Evolutionary conservation across 1,139 yeast species (phyloP).

Genomic region (Eremothecium coryli): DNA sequence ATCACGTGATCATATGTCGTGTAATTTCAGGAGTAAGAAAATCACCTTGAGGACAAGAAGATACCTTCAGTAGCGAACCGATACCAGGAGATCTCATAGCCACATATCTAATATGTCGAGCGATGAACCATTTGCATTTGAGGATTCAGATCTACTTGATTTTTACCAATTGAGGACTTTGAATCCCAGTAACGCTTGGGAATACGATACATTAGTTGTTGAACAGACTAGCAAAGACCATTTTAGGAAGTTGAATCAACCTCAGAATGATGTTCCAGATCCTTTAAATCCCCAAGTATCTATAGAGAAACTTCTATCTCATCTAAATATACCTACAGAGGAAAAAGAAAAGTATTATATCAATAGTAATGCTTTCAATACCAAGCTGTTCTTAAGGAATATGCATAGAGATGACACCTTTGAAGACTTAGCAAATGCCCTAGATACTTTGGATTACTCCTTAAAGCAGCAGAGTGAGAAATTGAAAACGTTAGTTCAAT

Average conservation of each 20-base stretch:
- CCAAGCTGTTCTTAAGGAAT: constrained; percentile 57
- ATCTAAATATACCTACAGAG: constrained; percentile 35
- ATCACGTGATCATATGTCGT: too few relatives aligned
- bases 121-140: constrained; percentile 15
- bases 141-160: constrained; percentile 31
- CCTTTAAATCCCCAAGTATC: constrained; percentile 14
- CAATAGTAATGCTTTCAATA: constrained; percentile 63
- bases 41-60: too few relatives aligned
- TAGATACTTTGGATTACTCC: constrained; percentile 50
- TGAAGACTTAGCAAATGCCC: constrained; percentile 47
- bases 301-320: constrained; percentile 37
- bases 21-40: too few relatives aligned
- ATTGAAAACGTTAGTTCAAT: constrained; percentile 56
- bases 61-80: too few relatives aligned
- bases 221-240: constrained; percentile 20
- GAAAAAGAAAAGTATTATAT: constrained; percentile 48
- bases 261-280: constrained; percentile 17
- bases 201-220: constrained; percentile 25
- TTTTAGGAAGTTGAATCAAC: too few relatives aligned
- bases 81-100: too few relatives aligned
- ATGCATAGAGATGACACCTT: constrained; percentile 66
- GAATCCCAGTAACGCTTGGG: constrained; percentile 34
- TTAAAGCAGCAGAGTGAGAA: constrained; percentile 60
- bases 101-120: neutral
- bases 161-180: constrained; percentile 37